Evolutionary conservation across 2,329 filamentous ascomycete genomes (phyloP).

Genomic region (Alternaria longipes): DNA sequence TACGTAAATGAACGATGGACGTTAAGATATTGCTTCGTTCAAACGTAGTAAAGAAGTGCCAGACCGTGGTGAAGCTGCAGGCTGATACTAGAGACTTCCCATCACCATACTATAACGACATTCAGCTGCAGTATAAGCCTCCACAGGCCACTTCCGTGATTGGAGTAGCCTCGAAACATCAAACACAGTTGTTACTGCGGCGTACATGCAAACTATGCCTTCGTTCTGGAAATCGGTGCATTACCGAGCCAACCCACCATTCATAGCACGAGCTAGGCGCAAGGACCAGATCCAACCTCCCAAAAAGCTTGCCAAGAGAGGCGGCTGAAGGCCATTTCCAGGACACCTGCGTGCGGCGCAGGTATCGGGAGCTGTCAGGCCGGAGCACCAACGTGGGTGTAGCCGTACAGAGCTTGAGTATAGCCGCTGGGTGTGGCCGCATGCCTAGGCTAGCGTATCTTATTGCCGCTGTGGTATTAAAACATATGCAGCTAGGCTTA

Average conservation of each 20-base stretch:
- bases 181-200: constrained; percentile 34
- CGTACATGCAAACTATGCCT: constrained; percentile 33
- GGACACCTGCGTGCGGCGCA: constrained; percentile 32
- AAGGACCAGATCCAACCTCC: constrained; percentile 29
- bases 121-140: constrained; percentile 24
- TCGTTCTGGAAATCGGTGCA: constrained; percentile 33
- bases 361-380: constrained; percentile 32
- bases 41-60: constrained; percentile 4
- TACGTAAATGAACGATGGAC: not conserved
- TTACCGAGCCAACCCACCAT: constrained; percentile 33
- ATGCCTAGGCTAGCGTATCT: constrained; percentile 27
- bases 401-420: constrained; percentile 36
- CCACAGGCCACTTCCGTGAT: constrained; percentile 20
- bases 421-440: constrained; percentile 40
- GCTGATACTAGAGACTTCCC: constrained; percentile 23
- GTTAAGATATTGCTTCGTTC: not conserved
- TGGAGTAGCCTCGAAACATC: constrained; percentile 32
- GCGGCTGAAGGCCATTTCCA: constrained; percentile 38
- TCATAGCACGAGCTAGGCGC: constrained; percentile 36
- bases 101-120: constrained; percentile 27
- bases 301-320: constrained; percentile 36
- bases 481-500: constrained; percentile 33
- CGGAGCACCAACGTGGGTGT: constrained; percentile 28
- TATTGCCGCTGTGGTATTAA: constrained; percentile 37
- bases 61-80: constrained; percentile 17